These are phyloP conservation scores for Daldinia childiae DNA, from an alignment of 495 filamentous ascomycete species.

Conservation along the genomic window DNA sequence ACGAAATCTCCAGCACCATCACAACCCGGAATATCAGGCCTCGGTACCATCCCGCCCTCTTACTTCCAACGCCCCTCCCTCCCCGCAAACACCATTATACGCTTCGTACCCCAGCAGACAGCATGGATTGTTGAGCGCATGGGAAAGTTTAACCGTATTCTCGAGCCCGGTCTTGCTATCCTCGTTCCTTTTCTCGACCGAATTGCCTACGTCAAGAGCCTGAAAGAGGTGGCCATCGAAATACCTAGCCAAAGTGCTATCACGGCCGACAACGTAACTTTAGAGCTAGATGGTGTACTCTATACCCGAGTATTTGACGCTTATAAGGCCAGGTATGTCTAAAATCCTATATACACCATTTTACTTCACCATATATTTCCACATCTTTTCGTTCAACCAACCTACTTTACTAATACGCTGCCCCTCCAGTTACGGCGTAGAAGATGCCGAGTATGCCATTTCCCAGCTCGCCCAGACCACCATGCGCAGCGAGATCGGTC, in stretches of 20 bases:
- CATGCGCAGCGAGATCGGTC: slow-evolving; percentile 97
- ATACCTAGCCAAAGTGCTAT: slow-evolving; percentile 97
- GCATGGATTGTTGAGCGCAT: slow-evolving; percentile 99
- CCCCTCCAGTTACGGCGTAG: slow-evolving; percentile 83
- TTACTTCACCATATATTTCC: not conserved
- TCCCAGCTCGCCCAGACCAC: slow-evolving; percentile 97
- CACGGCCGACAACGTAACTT: slow-evolving; percentile 96
- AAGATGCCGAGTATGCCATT: slow-evolving; percentile 99
- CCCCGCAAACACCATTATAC: slow-evolving; percentile 92
- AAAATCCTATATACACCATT: not conserved
- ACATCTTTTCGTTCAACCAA: not conserved
- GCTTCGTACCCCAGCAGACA: slow-evolving; percentile 98
- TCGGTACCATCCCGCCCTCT: slow-evolving; percentile 54
- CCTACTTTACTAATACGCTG: slow-evolving; percentile 22
- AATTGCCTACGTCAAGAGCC: slow-evolving; percentile 95
- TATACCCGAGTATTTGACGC: slow-evolving; percentile 97
- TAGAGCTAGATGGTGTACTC: slow-evolving; percentile 94
- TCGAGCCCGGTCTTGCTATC: slow-evolving; percentile 90
- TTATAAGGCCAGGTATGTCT: slow-evolving; percentile 86
- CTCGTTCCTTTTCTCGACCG: slow-evolving; percentile 92
- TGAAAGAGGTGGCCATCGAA: slow-evolving; percentile 96
- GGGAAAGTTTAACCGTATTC: slow-evolving; percentile 93
- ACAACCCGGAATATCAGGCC: slow-evolving; percentile 31
- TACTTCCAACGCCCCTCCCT: slow-evolving; percentile 70
- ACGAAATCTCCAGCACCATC: slow-evolving; percentile 27